Evolutionary conservation across 2,329 filamentous ascomycete genomes (phyloP), one percentile per base, ranked within the genome.

Genomic region (Pseudogymnoascus verrucosus): DNA sequence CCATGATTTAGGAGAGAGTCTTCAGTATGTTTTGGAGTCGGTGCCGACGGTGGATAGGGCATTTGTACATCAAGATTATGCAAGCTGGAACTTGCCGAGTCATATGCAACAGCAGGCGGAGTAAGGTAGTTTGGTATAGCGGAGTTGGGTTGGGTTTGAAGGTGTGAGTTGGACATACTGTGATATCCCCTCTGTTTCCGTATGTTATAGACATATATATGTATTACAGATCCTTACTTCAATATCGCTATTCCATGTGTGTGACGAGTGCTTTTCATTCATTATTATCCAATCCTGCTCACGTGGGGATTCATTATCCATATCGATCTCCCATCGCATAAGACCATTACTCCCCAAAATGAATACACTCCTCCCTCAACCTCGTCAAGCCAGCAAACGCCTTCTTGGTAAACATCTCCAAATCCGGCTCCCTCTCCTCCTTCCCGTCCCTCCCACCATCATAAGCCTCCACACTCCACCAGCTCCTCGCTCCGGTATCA

Each of bases 381-480:
- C 37, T 60, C 19, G 28, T 39, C 36, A 61, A 31, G 23, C 44
- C 23, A 61, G 36, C 75, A 77, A 80, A 82, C 0, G 82, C 83
- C 62, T 78, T 76, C 67, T 77, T 75, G 57, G 82, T 80, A 73
- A 80, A 86, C 5, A 72, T 71, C 2, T 73, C 70, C 71, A 84
- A 71, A 59, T 75, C 70, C 8, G 74, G 65, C 65, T 78, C 80
- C 34, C 79, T 80, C 65, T 81, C 80, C 1, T 83, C 82, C 77
- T 81, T 80, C 3, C 83, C 83, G 34, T 84, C 78, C 2, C 76
- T 74, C 2, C 82, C 84, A 1, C 79, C 77, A 71, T 90, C 87
- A 72, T 90, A 91, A 0, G 90, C 83, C 73, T 91, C 88, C 64
- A 89, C 82, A 0, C 84, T 87, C 66, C 90, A 82, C 82, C 84